phyloP scores from a whole-genome alignment of 1,284 basidiomycete genomes.

The Meira nashicola region DNA sequence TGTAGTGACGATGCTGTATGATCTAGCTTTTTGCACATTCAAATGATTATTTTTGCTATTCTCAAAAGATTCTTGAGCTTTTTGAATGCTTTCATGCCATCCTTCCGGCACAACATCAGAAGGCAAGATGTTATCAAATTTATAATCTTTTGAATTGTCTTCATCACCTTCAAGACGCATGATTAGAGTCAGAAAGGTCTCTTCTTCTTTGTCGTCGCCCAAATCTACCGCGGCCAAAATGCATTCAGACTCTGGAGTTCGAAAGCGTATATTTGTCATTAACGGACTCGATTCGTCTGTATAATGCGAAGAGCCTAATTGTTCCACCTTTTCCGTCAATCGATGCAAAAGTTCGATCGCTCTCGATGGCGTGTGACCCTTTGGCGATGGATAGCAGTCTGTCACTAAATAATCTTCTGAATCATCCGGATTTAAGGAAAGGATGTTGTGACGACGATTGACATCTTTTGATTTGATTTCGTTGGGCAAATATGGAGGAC shows the following conservation, averaged over 20 bases:
- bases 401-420: slow-evolving; percentile 8
- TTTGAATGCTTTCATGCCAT: slow-evolving; percentile 6
- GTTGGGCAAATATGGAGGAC: slow-evolving; percentile 9
- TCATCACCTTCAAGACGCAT: background rate
- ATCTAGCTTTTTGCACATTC: too few species aligned
- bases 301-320: background rate
- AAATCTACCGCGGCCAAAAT: background rate
- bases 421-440: slow-evolving; percentile 7
- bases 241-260: background rate
- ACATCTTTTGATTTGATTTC: slow-evolving; percentile 7
- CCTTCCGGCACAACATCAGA: background rate
- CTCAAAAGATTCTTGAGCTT: background rate
- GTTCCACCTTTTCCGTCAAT: slow-evolving; percentile 6
- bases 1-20: too few species aligned
- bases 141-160: background rate
- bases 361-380: background rate
- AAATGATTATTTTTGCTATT: too few species aligned
- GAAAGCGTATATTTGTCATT: background rate
- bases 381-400: background rate
- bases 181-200: background rate
- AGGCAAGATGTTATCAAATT: slow-evolving; percentile 13
- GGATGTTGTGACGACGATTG: slow-evolving; percentile 7
- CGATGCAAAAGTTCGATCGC: background rate
- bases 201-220: background rate
- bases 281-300: background rate